Evolutionary conservation across 2,329 filamentous ascomycete genomes (phyloP), one percentile per base, ranked within the genome.

Genomic region (Tolypocladium cylindrosporum): DNA sequence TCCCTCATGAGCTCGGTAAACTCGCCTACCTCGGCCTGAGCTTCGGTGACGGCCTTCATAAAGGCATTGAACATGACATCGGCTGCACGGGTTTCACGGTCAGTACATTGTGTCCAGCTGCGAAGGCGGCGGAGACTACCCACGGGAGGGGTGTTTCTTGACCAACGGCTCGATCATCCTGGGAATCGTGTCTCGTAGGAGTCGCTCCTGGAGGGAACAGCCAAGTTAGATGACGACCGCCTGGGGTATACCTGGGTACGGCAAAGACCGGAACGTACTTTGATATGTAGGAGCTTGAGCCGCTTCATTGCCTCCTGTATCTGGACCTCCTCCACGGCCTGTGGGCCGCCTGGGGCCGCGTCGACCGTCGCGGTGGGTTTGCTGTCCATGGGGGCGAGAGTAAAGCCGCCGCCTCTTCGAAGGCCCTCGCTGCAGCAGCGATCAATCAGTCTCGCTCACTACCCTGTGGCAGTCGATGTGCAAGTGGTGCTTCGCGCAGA

Each of bases 201-300:
- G 61, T 37, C 72, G 70, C 39, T 66, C 66, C 72, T 75, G 61
- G 42, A 59, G 4, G 57, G 57, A 55, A 54, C 31, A 58, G 50
- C 41, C 51, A 53, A 42, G 58, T 70, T 48, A 69, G 61, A 31
- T 21, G 16, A 36, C 2, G 31, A 11, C 5, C 34, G 13, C 19
- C 11, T 37, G 10, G 14, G 10, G 31, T 14, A 21, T 2, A 37
- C 1, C 1, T 13, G 3, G 21, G 19, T 31, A 10, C n/a, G 48
- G 19, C 2, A 31, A 21, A 3, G 31, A 2, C 4, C 7, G 57
- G 55, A 57, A 56, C 66, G 63, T 76, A 78, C 81, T 74, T 81
- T 78, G 64, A 80, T 72, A 64, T 84, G 79, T n/a, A 83, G 69
- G 53, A 80, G 71, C 63, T 81, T 79, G 56, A 84, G 72, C 40